Base-by-base conservation (phyloP, 2,329 filamentous ascomycete genomes). In the Mycosphaerella arachidis region DNA sequence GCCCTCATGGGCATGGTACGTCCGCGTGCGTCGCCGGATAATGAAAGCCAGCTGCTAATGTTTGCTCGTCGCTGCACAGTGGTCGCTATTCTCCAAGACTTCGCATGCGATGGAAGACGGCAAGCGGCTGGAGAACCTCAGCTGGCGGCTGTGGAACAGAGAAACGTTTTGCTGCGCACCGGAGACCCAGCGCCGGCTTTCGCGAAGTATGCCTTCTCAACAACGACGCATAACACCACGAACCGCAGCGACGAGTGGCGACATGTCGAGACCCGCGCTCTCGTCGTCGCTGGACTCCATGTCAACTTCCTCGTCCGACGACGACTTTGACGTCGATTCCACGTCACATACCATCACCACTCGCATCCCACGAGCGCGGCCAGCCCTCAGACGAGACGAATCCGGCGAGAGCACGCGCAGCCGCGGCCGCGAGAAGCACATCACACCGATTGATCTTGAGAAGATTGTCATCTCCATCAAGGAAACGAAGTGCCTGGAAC, bases 381-480 rank as follows among this genome's bases (percentile, higher is more conserved):
- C 91, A 61, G 84, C 86, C 66, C 85, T 90, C 67, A 82, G 82
- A 69, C 82, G 87, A 68, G 83, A 88, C 69, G 89, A 92, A 73
- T 92, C 88, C 10, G 86, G 82, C 70, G 84, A 71, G 73, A 82
- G 84, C 74, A 65, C 53, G 29, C 84, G 89, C 61, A 90, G 87
- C 72, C 85, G 89, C 65, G 87, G 87, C 65, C 86, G 82, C 58
- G 90, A 94, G 65, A 89, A 90, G 71, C 92, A 96, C 77, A 93
- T 97, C 67, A 95, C 92, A n/a, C 91, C 93, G 6, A 84, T 91
- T 70, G 90, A 94, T 69, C 82, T 97, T 31, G 91, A 96, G 76
- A 95, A 95, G 79, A 95, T 97, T 84, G 91, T 97, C 46, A 86
- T 90, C 58, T 91, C 88, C 43, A 97, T 97, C 72, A 90, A 95